phyloP scores from a whole-genome alignment of 305 asterid species.

The Fraxinus velutina region DNA sequence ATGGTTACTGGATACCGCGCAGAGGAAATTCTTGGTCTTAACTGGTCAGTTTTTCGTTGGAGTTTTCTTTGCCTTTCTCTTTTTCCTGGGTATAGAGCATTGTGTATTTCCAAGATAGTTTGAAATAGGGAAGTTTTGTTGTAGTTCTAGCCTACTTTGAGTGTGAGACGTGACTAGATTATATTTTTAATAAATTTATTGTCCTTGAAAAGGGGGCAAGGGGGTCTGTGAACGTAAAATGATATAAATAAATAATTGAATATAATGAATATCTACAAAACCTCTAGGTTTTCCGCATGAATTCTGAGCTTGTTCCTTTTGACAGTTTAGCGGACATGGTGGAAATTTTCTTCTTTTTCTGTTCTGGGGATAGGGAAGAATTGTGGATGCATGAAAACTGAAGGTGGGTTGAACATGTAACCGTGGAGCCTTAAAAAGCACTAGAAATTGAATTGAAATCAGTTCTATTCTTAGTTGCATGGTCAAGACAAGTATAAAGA shows the following conservation, averaged over 20 bases:
- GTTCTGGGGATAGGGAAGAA: not conserved
- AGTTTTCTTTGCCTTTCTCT: not conserved
- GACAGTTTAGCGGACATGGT: not conserved
- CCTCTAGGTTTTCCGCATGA: not conserved
- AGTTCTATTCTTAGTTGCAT: not conserved
- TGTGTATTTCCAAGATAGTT: not conserved
- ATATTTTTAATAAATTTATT: not conserved
- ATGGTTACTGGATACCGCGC: slow-evolving; percentile 48
- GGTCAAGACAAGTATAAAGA: not conserved
- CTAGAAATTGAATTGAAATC: not conserved
- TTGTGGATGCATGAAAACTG: not conserved
- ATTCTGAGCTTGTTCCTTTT: not conserved
- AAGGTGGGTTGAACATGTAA: not conserved
- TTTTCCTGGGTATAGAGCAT: not conserved
- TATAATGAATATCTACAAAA: not conserved
- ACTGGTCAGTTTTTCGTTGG: slow-evolving; percentile 33
- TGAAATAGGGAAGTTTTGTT: not conserved
- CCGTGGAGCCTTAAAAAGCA: not conserved
- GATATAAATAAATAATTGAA: not conserved
- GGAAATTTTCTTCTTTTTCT: not conserved
- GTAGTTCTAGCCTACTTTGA: not conserved
- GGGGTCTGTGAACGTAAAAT: not conserved
- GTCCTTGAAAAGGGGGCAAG: not conserved
- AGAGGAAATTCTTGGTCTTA: slow-evolving; percentile 51
- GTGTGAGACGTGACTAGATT: not conserved